Percentiles rank a stretch among this genome's conserved stretches.
Evolutionary conservation across 768 basidiomycete species (phyloP).

Genomic region (Leccinum boreale): DNA sequence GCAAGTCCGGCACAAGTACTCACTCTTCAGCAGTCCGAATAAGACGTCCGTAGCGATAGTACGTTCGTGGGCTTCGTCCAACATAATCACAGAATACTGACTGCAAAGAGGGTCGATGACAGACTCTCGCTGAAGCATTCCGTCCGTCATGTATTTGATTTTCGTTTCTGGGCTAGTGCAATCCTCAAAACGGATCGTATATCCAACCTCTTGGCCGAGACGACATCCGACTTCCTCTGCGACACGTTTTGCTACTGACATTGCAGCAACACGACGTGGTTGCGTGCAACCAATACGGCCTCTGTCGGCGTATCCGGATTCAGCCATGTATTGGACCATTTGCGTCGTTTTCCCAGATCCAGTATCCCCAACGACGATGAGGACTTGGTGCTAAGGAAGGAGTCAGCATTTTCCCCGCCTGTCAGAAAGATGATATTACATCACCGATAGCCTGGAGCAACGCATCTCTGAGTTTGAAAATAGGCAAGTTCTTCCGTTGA

Average conservation of each 20-base stretch:
- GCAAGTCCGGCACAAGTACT: conserved; percentile 8
- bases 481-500: conserved; percentile 86
- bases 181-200: conserved; percentile 99
- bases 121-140: conserved; percentile 97
- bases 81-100: conserved; percentile 92
- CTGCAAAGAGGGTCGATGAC: conserved; percentile 93
- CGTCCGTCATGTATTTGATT: conserved; percentile 99
- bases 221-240: conserved; percentile 98
- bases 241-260: conserved; percentile 99
- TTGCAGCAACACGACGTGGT: conserved; percentile 97
- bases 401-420: conserved; percentile 14
- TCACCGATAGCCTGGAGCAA: conserved; percentile 87
- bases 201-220: conserved; percentile 96
- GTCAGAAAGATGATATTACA: conserved; percentile 42
- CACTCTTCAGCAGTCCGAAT: conserved; percentile 84
- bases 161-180: conserved; percentile 97
- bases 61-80: conserved; percentile 98
- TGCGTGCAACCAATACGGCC: conserved; percentile 97
- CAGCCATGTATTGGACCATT: conserved; percentile 98
- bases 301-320: conserved; percentile 86
- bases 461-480: conserved; percentile 90
- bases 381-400: conserved; percentile 64
- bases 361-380: conserved; percentile 98
- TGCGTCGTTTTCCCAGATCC: conserved; percentile 99
- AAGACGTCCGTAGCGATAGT: conserved; percentile 98